These are phyloP conservation scores for Ceratocystis variospora DNA, from an alignment of 2,329 filamentous ascomycete genomes.

Conservation along the genomic window DNA sequence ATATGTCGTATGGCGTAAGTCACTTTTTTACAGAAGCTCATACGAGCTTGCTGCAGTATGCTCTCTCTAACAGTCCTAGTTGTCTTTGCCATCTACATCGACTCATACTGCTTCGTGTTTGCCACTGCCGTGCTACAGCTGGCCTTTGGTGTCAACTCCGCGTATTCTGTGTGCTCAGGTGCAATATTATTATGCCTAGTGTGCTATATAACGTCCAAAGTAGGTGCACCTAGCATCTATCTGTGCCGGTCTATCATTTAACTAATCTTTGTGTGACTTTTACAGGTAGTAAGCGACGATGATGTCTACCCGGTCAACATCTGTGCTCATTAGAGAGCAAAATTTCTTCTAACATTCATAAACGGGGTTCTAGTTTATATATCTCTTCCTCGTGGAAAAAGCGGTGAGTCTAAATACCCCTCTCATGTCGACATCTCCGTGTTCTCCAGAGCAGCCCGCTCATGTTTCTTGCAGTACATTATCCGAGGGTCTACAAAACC, in stretches of 20 bases:
- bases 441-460: neutral
- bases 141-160: slow-evolving; percentile 42
- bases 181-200: slow-evolving; percentile 47
- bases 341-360: neutral
- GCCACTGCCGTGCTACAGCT: slow-evolving; percentile 43
- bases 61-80: slow-evolving; percentile 29
- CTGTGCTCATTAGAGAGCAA: neutral
- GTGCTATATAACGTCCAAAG: slow-evolving; percentile 51
- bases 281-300: slow-evolving; percentile 14
- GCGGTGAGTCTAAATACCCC: slow-evolving; percentile 31
- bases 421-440: neutral
- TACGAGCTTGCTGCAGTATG: slow-evolving; percentile 7
- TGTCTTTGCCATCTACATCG: slow-evolving; percentile 44
- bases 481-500: slow-evolving; percentile 39
- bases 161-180: slow-evolving; percentile 37
- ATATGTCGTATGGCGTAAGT: slow-evolving; percentile 32
- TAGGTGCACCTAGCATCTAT: slow-evolving; percentile 23
- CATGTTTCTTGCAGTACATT: slow-evolving; percentile 34
- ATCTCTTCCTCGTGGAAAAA: slow-evolving; percentile 51
- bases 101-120: slow-evolving; percentile 47
- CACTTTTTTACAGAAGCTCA: no score
- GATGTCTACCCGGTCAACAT: neutral
- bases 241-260: neutral
- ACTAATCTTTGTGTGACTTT: slow-evolving; percentile 3
- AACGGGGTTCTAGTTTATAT: slow-evolving; percentile 35